Evolutionary conservation across 768 basidiomycete species (phyloP).

Genomic region (Hericium alpestre): DNA sequence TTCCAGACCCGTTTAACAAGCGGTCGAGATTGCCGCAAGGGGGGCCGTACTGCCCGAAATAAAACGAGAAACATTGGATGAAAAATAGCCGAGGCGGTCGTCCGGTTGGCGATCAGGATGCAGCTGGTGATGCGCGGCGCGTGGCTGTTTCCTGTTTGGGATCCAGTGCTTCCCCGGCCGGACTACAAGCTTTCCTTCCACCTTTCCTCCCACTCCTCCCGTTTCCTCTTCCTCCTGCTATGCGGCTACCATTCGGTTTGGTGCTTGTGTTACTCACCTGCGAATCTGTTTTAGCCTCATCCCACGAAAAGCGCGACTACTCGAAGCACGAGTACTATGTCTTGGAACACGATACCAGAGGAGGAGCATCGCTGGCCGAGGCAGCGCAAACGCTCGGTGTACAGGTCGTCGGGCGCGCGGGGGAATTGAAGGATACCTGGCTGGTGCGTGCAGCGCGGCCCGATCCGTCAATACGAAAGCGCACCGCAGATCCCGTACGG

Average conservation of each 20-base stretch:
- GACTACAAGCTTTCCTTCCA: no score
- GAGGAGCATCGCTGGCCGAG: slow-evolving; percentile 46
- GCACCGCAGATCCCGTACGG: slow-evolving; percentile 37
- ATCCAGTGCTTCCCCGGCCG: no score
- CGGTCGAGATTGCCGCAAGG: no score
- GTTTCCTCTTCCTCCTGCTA: slow-evolving; percentile 2
- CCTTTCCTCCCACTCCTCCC: no score
- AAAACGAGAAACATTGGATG: no score
- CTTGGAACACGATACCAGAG: slow-evolving; percentile 48
- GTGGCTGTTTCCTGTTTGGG: no score
- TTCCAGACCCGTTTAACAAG: no score
- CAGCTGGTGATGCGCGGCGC: no score
- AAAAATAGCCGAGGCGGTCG: no score
- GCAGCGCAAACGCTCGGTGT: slow-evolving; percentile 55
- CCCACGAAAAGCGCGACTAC: slow-evolving; percentile 44
- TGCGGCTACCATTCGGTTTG: slow-evolving; percentile 15
- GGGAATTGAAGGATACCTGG: slow-evolving; percentile 77
- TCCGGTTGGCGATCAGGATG: no score
- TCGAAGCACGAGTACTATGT: slow-evolving; percentile 75
- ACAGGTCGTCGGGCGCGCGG: slow-evolving; percentile 80
- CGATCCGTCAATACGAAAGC: slow-evolving; percentile 18
- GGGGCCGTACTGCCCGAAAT: no score
- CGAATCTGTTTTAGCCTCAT: slow-evolving; percentile 21
- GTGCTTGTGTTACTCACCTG: slow-evolving; percentile 21
- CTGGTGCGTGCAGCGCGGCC: slow-evolving; percentile 54